phyloP scores from a whole-genome alignment of 1,284 basidiomycete genomes.

The Lentinula novae-zelandiae region DNA sequence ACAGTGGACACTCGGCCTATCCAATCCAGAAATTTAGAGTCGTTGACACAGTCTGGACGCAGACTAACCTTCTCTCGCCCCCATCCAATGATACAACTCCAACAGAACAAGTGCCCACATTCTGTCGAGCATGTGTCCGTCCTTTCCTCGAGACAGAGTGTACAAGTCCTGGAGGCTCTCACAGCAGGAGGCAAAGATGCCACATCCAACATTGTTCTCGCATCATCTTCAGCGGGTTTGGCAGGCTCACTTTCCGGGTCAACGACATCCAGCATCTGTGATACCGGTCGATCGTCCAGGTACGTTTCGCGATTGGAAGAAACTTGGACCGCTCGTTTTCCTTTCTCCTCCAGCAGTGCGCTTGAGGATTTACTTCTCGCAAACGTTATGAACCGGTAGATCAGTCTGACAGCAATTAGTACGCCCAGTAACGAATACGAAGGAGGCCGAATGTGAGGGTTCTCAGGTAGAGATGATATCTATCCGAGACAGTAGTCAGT shows the following conservation, averaged over 20 bases:
- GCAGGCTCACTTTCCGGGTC: slow-evolving; percentile 50
- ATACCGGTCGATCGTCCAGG: slow-evolving; percentile 63
- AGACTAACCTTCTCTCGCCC: slow-evolving; percentile 74
- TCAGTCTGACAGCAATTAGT: slow-evolving; percentile 66
- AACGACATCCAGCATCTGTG: slow-evolving; percentile 49
- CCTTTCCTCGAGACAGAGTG: slow-evolving; percentile 82
- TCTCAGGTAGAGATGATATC: slow-evolving; percentile 70
- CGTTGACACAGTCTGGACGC: neutral
- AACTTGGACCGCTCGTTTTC: slow-evolving; percentile 19
- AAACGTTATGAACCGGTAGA: slow-evolving; percentile 55
- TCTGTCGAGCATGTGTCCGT: slow-evolving; percentile 84
- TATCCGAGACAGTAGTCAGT: slow-evolving; percentile 26
- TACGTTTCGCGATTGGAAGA: slow-evolving; percentile 41
- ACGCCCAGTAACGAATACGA: slow-evolving; percentile 86
- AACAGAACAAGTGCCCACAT: slow-evolving; percentile 93
- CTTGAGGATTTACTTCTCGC: slow-evolving; percentile 26
- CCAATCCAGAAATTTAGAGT: slow-evolving; percentile 10
- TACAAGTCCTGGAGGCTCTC: slow-evolving; percentile 73
- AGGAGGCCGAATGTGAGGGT: slow-evolving; percentile 69
- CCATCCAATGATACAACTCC: slow-evolving; percentile 90
- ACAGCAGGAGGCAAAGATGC: slow-evolving; percentile 43
- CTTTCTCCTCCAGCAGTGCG: slow-evolving; percentile 19
- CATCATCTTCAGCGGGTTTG: slow-evolving; percentile 64
- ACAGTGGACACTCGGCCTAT: slow-evolving; percentile 82
- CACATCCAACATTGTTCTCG: slow-evolving; percentile 61